Evolutionary conservation across 768 basidiomycete genomes (phyloP).

Genomic region (Auriscalpium vulgare): DNA sequence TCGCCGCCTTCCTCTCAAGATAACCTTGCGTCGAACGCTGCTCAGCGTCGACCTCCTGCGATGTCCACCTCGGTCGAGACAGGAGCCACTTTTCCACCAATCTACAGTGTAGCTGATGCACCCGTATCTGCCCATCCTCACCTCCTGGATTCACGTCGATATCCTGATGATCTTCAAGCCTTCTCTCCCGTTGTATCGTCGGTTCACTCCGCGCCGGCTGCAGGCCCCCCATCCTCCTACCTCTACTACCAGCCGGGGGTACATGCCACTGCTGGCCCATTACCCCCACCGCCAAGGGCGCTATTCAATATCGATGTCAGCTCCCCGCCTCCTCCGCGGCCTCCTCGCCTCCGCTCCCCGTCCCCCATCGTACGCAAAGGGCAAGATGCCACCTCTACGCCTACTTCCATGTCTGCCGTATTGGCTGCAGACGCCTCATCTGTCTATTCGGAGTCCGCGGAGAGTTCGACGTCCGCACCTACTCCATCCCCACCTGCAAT

Average conservation of each 20-base stretch:
- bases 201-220: not conserved
- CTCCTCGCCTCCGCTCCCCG: constrained; percentile 56
- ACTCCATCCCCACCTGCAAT: not conserved
- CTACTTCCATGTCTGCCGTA: constrained; percentile 38
- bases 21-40: not conserved
- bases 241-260: constrained; percentile 58
- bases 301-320: constrained; percentile 34
- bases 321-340: constrained; percentile 49
- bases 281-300: constrained; percentile 62
- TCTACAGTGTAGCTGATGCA: no score
- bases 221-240: constrained; percentile 31
- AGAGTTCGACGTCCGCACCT: not conserved
- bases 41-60: not conserved
- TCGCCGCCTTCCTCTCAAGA: constrained; percentile 10
- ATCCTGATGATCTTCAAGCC: not conserved
- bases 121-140: no score
- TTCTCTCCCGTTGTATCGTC: not conserved
- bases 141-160: no score
- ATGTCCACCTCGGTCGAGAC: not conserved
- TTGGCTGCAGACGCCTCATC: constrained; percentile 21
- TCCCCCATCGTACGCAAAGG: constrained; percentile 27
- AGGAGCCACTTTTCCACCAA: no score
- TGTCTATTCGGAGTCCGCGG: not conserved
- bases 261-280: constrained; percentile 65
- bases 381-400: constrained; percentile 13